These are phyloP conservation scores for Yarrowia bubula DNA, from an alignment of 805 yeast genomes.

Conservation along the genomic window DNA sequence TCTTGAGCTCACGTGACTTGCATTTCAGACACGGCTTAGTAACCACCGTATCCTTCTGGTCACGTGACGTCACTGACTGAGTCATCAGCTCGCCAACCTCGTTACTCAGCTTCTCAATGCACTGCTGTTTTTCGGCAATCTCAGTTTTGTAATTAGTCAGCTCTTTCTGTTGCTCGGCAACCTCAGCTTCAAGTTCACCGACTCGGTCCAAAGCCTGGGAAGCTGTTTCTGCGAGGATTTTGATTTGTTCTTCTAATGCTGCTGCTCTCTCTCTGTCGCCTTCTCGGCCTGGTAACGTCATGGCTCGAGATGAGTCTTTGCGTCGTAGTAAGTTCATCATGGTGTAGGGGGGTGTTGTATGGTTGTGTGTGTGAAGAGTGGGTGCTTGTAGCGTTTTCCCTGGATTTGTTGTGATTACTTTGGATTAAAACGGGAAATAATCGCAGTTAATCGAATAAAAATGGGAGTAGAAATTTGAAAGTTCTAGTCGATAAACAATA, in stretches of 20 bases:
- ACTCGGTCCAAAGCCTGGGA: slow-evolving; percentile 34
- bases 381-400: neutral
- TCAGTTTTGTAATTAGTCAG: neutral
- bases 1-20: neutral
- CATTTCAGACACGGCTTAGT: neutral
- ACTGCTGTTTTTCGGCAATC: neutral
- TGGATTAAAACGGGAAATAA: no score
- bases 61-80: neutral
- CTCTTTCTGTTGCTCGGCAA: slow-evolving; percentile 27
- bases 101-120: neutral
- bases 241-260: slow-evolving; percentile 34
- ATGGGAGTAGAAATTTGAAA: no score
- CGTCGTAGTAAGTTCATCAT: slow-evolving; percentile 15
- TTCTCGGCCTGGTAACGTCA: slow-evolving; percentile 32
- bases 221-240: slow-evolving; percentile 32
- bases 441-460: no score
- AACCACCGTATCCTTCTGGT: neutral
- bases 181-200: slow-evolving; percentile 32
- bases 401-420: no score
- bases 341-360: neutral
- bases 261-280: slow-evolving; percentile 33
- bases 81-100: slow-evolving; percentile 6
- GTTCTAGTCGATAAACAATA: no score
- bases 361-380: neutral
- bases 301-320: slow-evolving; percentile 10